These are phyloP conservation scores for Cutaneotrichosporon spelunceum DNA, from an alignment of 1,284 basidiomycete genomes.

Conservation along the genomic window DNA sequence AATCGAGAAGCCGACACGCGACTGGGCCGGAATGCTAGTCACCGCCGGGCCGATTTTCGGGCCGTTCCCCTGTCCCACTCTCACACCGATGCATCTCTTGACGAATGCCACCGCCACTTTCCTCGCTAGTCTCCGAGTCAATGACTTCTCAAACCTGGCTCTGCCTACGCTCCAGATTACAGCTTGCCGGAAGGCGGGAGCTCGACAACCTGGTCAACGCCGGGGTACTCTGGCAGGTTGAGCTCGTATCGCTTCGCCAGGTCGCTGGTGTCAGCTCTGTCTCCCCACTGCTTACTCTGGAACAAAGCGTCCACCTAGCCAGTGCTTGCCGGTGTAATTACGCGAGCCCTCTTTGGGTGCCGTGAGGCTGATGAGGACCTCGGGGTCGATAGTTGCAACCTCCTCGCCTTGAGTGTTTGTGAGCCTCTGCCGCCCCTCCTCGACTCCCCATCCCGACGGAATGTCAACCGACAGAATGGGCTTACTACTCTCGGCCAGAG, in stretches of 20 bases:
- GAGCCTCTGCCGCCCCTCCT: slow-evolving; percentile 41
- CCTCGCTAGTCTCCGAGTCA: no score
- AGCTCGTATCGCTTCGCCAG: slow-evolving; percentile 70
- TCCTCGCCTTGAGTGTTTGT: slow-evolving; percentile 50
- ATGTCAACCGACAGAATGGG: slow-evolving; percentile 92
- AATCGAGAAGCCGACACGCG: no score
- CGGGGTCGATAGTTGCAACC: slow-evolving; percentile 60
- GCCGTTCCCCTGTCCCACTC: background rate
- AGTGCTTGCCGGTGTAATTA: slow-evolving; percentile 76
- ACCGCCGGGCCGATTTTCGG: background rate
- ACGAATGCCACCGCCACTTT: slow-evolving; percentile 15
- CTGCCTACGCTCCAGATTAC: background rate
- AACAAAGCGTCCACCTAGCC: slow-evolving; percentile 88
- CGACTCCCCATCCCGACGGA: slow-evolving; percentile 91
- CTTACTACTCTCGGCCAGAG: slow-evolving; percentile 62
- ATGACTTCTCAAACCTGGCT: no score
- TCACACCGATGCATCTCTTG: background rate
- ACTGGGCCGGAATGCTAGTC: background rate
- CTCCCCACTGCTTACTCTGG: slow-evolving; percentile 61
- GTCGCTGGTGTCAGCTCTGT: slow-evolving; percentile 44
- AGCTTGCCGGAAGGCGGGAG: slow-evolving; percentile 32
- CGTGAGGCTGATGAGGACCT: slow-evolving; percentile 83
- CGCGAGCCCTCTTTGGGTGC: slow-evolving; percentile 87
- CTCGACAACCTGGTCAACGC: slow-evolving; percentile 76
- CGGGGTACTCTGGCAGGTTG: slow-evolving; percentile 72